Evolutionary conservation across 495 filamentous ascomycete genomes (phyloP).

Genomic region (Pyrenopolyporus hunteri): DNA sequence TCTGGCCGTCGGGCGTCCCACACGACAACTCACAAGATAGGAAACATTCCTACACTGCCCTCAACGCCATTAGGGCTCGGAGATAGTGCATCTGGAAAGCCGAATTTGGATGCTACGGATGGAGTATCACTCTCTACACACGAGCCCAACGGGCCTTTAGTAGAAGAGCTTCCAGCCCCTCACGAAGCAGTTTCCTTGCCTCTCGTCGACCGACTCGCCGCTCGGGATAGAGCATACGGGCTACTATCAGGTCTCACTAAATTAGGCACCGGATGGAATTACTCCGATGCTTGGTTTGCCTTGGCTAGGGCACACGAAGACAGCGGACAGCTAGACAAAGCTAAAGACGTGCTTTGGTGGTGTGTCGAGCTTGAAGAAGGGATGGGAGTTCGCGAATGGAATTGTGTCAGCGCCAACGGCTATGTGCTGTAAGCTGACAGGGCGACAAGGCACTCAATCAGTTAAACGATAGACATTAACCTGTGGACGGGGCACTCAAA

Average conservation of each 20-base stretch:
- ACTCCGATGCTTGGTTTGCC: slow-evolving; percentile 91
- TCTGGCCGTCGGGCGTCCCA: slow-evolving; percentile 11
- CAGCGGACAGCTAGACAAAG: slow-evolving; percentile 79
- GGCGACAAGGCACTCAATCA: neutral
- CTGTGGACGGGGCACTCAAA: neutral
- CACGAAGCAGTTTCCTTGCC: slow-evolving; percentile 61
- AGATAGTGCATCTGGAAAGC: slow-evolving; percentile 1
- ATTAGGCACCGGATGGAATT: slow-evolving; percentile 88
- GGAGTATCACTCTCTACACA: too few species aligned
- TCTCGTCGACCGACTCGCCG: slow-evolving; percentile 76
- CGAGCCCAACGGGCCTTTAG: slow-evolving; percentile 22
- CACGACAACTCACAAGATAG: neutral
- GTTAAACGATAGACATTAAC: neutral
- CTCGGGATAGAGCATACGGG: slow-evolving; percentile 83
- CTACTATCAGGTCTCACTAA: slow-evolving; percentile 82
- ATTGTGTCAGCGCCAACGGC: slow-evolving; percentile 58
- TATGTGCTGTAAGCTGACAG: slow-evolving; percentile 57
- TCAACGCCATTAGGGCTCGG: slow-evolving; percentile 52
- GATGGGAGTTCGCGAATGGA: slow-evolving; percentile 66
- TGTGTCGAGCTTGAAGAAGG: slow-evolving; percentile 76
- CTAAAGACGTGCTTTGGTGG: slow-evolving; percentile 79
- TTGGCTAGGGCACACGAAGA: slow-evolving; percentile 86
- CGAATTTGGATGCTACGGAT: too few species aligned
- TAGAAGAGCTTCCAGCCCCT: slow-evolving; percentile 49
- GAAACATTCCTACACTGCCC: slow-evolving; percentile 36